Conservation (phyloP, 768 basidiomycete genomes). For the Naematelia aurantialba region DNA sequence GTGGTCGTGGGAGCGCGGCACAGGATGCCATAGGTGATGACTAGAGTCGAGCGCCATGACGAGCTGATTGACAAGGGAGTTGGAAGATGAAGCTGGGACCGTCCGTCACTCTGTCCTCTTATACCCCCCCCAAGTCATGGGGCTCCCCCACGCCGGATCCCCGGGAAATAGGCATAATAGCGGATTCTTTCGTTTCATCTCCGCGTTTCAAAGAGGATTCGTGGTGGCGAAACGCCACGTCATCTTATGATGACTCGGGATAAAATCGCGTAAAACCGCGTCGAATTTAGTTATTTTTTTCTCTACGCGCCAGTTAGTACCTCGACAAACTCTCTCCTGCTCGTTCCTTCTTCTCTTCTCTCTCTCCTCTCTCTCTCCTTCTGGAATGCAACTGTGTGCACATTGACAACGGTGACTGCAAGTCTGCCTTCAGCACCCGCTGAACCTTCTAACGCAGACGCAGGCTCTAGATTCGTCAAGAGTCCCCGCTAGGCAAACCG, state of each 20-base stretch:
- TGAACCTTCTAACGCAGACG: constrained; percentile 5
- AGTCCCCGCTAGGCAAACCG: constrained; percentile 3
- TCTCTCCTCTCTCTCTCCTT: constrained; percentile 17
- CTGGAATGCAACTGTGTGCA: constrained; percentile 3
- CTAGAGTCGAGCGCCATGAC: background rate
- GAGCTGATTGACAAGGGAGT: too few relatives aligned
- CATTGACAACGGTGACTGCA: constrained; percentile 2
- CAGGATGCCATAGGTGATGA: background rate
- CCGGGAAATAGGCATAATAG: too few relatives aligned
- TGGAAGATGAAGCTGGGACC: too few relatives aligned
- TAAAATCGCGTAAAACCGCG: constrained; percentile 3
- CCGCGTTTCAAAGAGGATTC: too few relatives aligned
- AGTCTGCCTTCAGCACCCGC: background rate
- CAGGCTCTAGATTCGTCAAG: constrained; percentile 1
- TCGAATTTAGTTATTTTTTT: background rate
- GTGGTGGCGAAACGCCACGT: too few relatives aligned
- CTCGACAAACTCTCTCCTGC: constrained; percentile 9
- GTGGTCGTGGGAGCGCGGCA: background rate
- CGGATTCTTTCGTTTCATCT: too few relatives aligned
- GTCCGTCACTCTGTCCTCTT: too few relatives aligned
- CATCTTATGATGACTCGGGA: constrained; percentile 1
- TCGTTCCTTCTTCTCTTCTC: constrained; percentile 14
- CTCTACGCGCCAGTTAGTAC: background rate
- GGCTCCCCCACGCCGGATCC: background rate
- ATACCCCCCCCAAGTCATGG: too few relatives aligned